Base-by-base conservation (phyloP, 768 basidiomycete genomes). In the Clitopilus passeckerianus region DNA sequence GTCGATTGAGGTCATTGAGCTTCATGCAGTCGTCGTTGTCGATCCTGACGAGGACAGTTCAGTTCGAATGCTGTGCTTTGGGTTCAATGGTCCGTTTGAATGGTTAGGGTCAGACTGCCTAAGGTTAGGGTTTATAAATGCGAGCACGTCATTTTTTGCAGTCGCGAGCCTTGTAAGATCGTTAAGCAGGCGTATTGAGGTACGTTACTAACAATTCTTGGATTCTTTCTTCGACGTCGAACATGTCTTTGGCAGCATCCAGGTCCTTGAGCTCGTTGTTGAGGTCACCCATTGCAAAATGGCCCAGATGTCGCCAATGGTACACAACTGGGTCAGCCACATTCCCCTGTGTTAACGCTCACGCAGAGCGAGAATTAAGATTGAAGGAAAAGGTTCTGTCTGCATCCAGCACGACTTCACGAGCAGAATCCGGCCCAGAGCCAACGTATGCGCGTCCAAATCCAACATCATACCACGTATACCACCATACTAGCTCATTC, bases 301-400 rank as follows among this genome's bases (percentile, higher is more conserved):
- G 46, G 46, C 46, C 46, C 2, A 50, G 22, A 5, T 50, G 22
- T 50, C 46, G 46, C n/a, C 46, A 50, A 23, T 22, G 46, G 46
- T 50, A 50, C 22, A 50, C 63, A 14, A 56, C 60, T 7, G 44
- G 34, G 8, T 60, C 63, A 6, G 74, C 72, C 34, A 74, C 66
- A 59, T 87, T 94, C 74, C 81, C 92, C 5, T 94, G 92, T 64
- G 91, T 94, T 18, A 91, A 93, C 58, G 90, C 90, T 0, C 92
- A 94, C 63, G 86, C 87, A 3, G 79, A 78, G 4, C 80, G 92
- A 9, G 83, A 89, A 69, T 86, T 84, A 0, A 81, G 81, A 34
- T 67, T 80, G 12, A 69, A 66, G 20, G 73, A 71, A 12, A 70
- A 67, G 9, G 60, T 70, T 22, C 53, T 66, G 8, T 63, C 69